Evolutionary conservation across 768 basidiomycete genomes (phyloP), one percentile per base, ranked within the genome.

Genomic region (Suillus weaverae): DNA sequence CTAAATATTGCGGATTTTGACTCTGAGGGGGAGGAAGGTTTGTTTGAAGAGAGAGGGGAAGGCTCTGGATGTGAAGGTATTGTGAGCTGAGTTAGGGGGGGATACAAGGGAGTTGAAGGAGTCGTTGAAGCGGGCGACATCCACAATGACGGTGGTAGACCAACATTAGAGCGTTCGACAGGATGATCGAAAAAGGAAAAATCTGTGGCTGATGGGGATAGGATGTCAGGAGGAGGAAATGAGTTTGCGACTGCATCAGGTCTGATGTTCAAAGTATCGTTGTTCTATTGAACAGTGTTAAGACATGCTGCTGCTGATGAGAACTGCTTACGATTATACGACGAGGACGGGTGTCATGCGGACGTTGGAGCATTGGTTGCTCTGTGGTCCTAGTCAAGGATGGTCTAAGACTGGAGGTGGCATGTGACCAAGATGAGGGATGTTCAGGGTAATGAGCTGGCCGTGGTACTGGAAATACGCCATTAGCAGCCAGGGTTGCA

Each of bases 111-210:
- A 35, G 83, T 79, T 26, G 82, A 73, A 5, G 83, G 78, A 16
- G 83, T 75, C 10, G 85, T 74, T 46, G 84, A 83, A 6, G 85
- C 78, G 55, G 91, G 84, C 14, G 92, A 92, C 92, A 94, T 93
- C 92, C 91, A 94, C 46, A 93, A 77, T 46, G 91, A 91, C 4
- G 92, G 90, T 55, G 88, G 89, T 51, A 92, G 78, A 62, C 85
- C 84, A 39, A 81, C 70, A 66, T 80, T 78, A 55, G 83, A 81
- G 70, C 83, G 86, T 70, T 88, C 86, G 72, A 78, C 74, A 68
- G 80, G 70, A 41, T 72, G 65, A 62, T 61, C 67, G 64, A 74
- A 76, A 51, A 69, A 63, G 1, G 72, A 67, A 20, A 75, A 75
- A 64, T 71, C 63, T 20, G 64, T 14, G 3, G 71, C 11, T 39